These are phyloP conservation scores for Lophiostoma macrostomum DNA, from an alignment of 495 filamentous ascomycete species.

Conservation along the genomic window DNA sequence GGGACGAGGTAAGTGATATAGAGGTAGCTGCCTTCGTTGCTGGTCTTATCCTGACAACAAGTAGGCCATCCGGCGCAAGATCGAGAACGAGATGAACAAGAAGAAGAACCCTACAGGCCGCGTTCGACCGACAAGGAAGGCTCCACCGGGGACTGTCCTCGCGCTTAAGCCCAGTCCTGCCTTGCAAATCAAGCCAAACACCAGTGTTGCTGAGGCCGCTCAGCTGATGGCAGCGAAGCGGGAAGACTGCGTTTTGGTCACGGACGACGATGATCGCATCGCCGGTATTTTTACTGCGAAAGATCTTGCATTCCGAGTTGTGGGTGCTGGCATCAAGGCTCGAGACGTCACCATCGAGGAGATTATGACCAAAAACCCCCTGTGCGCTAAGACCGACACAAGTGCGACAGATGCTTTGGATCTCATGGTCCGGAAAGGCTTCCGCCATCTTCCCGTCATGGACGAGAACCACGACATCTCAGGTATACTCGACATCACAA, in stretches of 20 bases:
- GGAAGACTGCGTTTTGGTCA: conserved; percentile 98
- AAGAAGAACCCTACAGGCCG: conserved; percentile 78
- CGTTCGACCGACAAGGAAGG: conserved; percentile 81
- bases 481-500: conserved; percentile 96
- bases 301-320: conserved; percentile 95
- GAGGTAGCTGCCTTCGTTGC: background rate
- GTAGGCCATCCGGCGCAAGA: conserved; percentile 92
- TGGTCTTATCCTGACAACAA: conserved; percentile 31
- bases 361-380: conserved; percentile 99
- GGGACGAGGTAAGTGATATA: conserved; percentile 80
- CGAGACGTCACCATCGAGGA: conserved; percentile 87
- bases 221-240: conserved; percentile 99
- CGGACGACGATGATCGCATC: conserved; percentile 96
- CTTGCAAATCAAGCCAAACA: conserved; percentile 94
- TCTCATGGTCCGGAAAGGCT: conserved; percentile 96
- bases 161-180: conserved; percentile 92
- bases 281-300: conserved; percentile 99
- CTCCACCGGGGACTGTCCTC: conserved; percentile 92
- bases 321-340: conserved; percentile 89
- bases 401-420: conserved; percentile 96
- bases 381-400: conserved; percentile 95
- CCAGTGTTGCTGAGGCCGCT: conserved; percentile 91
- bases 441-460: conserved; percentile 97
- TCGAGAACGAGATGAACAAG: conserved; percentile 97
- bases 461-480: conserved; percentile 99